Percentiles rank a stretch among this genome's conserved stretches.
Evolutionary conservation across 352 stramenopile species (phyloP).

Genomic region (Phytopythium helicoides): DNA sequence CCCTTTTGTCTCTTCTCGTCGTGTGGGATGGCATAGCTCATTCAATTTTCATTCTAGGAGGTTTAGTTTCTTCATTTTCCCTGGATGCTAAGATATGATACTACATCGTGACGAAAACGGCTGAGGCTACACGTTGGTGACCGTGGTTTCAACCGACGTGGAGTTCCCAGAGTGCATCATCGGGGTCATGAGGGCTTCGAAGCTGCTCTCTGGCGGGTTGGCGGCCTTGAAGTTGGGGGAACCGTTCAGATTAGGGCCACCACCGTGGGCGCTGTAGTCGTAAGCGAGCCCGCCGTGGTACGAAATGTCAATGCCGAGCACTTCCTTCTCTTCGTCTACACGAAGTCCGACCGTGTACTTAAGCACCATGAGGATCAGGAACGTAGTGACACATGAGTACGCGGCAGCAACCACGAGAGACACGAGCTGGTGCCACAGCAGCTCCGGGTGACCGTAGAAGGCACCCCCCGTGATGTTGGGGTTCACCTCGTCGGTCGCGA

Average conservation of each 20-base stretch:
- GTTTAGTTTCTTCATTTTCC: too few species aligned
- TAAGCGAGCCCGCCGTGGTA: slow-evolving; percentile 16
- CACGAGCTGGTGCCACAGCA: slow-evolving; percentile 26
- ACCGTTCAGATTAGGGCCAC: background rate
- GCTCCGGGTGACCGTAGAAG: slow-evolving; percentile 28
- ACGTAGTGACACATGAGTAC: slow-evolving; percentile 10
- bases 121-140: slow-evolving; percentile 1
- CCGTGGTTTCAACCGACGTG: slow-evolving; percentile 3
- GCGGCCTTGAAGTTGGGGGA: slow-evolving; percentile 11
- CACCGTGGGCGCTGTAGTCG: slow-evolving; percentile 8
- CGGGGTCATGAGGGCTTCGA: slow-evolving; percentile 3
- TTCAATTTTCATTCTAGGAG: too few species aligned
- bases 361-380: slow-evolving; percentile 10
- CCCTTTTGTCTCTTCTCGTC: too few species aligned
- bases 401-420: slow-evolving; percentile 12
- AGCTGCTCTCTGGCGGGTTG: slow-evolving; percentile 5
- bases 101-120: background rate
- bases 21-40: too few species aligned
- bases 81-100: too few species aligned
- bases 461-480: slow-evolving; percentile 21
- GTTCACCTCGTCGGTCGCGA: slow-evolving; percentile 29
- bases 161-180: slow-evolving; percentile 1
- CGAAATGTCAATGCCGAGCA: slow-evolving; percentile 11
- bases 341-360: slow-evolving; percentile 22
- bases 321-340: slow-evolving; percentile 15